Evolutionary conservation across 2,329 filamentous ascomycete genomes (phyloP), one percentile per base, ranked within the genome.

Genomic region (Epicoccum nigrum): DNA sequence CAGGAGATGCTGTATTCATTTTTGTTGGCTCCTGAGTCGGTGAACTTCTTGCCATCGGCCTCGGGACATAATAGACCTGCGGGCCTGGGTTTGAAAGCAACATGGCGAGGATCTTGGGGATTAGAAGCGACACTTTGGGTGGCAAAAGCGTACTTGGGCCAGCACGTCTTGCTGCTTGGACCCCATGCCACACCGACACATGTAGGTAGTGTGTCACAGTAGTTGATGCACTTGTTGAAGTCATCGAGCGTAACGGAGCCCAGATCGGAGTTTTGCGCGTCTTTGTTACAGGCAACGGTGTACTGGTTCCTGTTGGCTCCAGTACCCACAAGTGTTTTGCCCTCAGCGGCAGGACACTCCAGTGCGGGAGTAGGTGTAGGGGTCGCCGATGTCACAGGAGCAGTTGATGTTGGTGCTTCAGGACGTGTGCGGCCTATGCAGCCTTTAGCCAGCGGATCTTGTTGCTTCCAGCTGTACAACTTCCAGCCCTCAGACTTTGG

Each of bases 1-100:
- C 47, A 50, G 16, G n/a, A 27, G 21, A 50, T 33, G 16, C 34
- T 45, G 34, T 50, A 50, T 11, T 44, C 39, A 11, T 50, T 50
- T 20, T 40, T 39, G 28, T 40, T 32, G 6, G 40, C 11, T 3
- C 40, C 47, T 13, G 33, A 20, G 23, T 50, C 47, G 13, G 47
- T 50, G 27, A 34, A 50, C 12, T 20, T 44, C 40, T 45, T 33
- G 30, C 40, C 40, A 13, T 45, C 23, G 4, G 40, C 39, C 21
- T 16, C 33, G 5, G 46, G 46, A 21, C 46, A 50, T 17, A 32
- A 33, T 13, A 45, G 32, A 15, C 42, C 42, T 12, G 13, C 11
- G 4, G 33, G 33, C 17, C 19, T 35, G 2, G 33, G 33, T 12
- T 20, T 16, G 17, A 35, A 35, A 4, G 33, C 33, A 4, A 35